Base-by-base conservation (phyloP, 2,329 filamentous ascomycete species). In the Acephala macrosclerotiorum region DNA sequence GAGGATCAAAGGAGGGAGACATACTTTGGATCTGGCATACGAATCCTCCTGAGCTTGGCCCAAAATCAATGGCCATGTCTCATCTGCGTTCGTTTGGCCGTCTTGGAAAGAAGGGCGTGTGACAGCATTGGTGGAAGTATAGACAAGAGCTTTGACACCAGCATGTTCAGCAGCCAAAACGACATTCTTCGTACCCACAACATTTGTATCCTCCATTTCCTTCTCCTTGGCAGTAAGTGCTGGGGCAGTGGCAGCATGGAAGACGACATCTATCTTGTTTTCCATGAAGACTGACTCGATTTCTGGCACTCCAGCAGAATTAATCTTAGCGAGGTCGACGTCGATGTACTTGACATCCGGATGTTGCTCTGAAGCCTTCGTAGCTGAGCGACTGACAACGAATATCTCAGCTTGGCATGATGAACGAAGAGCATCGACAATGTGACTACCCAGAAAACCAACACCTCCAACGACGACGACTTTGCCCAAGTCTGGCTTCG, bases 401-500 rank as follows among this genome's bases (percentile, higher is more conserved):
- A 22, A 60, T 25, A 60, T 35, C 25, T 25, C 20, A 49, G 58
- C 58, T 20, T 47, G 25, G 29, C 29, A 60, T 29, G 40, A 29
- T 29, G 58, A 45, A 55, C 14, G 25, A 45, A 60, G 40, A 11
- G 36, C 29, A 33, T 60, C 58, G 11, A 60, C 40, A 33, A 60
- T 60, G 29, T 60, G 58, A 42, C 58, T 60, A 3, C 58, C 58
- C 6, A 60, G 25, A 26, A 60, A 60, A 26, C 58, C 58, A n/a
- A 5, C 47, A 20, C 58, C 58, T 12, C 58, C 58, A 33, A 60
- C 45, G 40, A 60, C 58, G 20, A 60, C 35, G 22, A 49, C 58
- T 29, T 49, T 60, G 38, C 58, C 58, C 20, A 60, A 22, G 16
- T 26, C 22, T 29, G 22, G 36, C 38, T 60, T 60, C 29, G 51